Evolutionary conservation across 1,284 basidiomycete species (phyloP).

Genomic region (Ustilago nuda): DNA sequence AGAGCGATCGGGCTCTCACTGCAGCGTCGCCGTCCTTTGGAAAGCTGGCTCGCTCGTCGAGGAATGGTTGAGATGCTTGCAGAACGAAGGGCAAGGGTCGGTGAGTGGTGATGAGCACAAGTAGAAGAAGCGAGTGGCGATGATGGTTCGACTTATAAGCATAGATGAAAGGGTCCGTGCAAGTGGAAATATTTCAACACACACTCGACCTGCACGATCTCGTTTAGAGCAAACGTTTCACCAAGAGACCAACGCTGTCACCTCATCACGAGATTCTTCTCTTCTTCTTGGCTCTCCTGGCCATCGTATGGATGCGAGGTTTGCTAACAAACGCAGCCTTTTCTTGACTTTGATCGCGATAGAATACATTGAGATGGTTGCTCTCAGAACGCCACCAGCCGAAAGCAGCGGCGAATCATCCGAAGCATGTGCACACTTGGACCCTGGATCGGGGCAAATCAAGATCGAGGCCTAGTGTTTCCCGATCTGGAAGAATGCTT

Average conservation of each 20-base stretch:
- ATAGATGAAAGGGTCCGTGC: constrained; percentile 14
- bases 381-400: neutral
- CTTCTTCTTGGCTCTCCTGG: neutral
- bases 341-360: neutral
- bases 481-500: neutral
- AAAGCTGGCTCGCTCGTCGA: neutral
- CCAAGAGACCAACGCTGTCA: constrained; percentile 4
- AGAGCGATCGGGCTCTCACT: neutral
- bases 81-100: neutral
- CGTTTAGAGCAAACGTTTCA: constrained; percentile 1
- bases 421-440: neutral
- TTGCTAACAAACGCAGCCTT: neutral
- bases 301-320: neutral
- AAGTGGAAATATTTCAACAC: neutral
- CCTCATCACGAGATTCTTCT: constrained; percentile 5
- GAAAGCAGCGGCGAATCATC: neutral
- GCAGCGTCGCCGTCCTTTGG: neutral
- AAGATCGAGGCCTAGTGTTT: neutral
- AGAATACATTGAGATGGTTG: neutral
- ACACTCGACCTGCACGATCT: constrained; percentile 5
- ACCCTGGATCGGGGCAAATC: constrained; percentile 3
- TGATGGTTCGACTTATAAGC: neutral
- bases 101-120: neutral
- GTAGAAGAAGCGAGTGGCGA: neutral
- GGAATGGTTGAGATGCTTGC: neutral